These are phyloP conservation scores for Phaeoacremonium minimum DNA, from an alignment of 2,329 filamentous ascomycete species.

Conservation along the genomic window DNA sequence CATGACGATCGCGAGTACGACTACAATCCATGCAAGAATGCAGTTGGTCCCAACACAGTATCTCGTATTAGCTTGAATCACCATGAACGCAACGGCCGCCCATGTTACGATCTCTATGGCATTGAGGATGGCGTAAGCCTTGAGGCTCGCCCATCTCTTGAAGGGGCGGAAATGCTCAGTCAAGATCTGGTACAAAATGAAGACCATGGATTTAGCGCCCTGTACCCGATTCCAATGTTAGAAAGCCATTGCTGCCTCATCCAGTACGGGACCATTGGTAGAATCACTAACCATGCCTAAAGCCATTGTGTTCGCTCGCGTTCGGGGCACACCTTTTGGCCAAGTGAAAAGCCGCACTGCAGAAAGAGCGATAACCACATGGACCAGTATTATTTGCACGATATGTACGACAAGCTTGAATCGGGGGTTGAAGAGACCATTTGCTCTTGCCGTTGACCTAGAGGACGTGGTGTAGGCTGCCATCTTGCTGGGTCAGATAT, in stretches of 20 bases:
- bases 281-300: slow-evolving; percentile 11
- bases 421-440: slow-evolving; percentile 4
- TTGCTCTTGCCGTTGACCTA: too few species aligned
- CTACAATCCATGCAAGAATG: slow-evolving; percentile 1
- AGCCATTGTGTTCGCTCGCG: slow-evolving; percentile 11
- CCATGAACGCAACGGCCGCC: slow-evolving; percentile 3
- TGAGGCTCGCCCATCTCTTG: slow-evolving; percentile 1
- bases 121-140: slow-evolving; percentile 3
- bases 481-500: too few species aligned
- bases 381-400: slow-evolving; percentile 4
- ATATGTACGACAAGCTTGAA: slow-evolving; percentile 8
- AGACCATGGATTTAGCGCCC: slow-evolving; percentile 3
- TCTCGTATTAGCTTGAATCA: neutral
- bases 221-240: neutral
- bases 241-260: neutral
- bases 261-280: neutral
- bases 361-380: slow-evolving; percentile 3
- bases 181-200: slow-evolving; percentile 3
- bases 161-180: slow-evolving; percentile 1
- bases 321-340: neutral
- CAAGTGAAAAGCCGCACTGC: neutral
- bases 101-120: slow-evolving; percentile 1
- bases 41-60: slow-evolving; percentile 1
- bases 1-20: slow-evolving; percentile 1
- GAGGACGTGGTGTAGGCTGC: too few species aligned